These are phyloP conservation scores for Astrephomene gubernaculifera DNA, from an alignment of 139 green algal species.

Conservation along the genomic window DNA sequence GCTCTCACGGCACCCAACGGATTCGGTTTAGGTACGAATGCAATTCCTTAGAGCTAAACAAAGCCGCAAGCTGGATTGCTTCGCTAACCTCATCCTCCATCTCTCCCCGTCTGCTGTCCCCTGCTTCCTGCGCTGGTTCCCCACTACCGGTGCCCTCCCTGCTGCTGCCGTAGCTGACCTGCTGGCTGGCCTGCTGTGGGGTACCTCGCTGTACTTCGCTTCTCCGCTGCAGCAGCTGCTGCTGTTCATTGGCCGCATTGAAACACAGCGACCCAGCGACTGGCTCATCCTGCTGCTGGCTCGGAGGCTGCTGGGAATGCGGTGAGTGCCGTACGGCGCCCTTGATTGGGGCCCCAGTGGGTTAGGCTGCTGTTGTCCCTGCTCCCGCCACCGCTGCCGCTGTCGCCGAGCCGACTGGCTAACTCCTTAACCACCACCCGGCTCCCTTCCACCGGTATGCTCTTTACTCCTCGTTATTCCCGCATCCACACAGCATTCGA, in stretches of 20 bases:
- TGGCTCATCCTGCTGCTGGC: constrained; percentile 58
- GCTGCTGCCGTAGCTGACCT: constrained; percentile 51
- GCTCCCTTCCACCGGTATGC: not conserved
- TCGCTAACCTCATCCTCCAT: no score
- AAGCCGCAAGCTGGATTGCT: no score
- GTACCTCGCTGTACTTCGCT: constrained; percentile 64
- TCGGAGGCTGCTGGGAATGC: not conserved
- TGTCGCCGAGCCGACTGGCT: not conserved
- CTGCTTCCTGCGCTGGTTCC: no score
- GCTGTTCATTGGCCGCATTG: constrained; percentile 82
- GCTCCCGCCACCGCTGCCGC: no score
- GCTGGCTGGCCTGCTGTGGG: constrained; percentile 67
- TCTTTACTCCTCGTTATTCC: not conserved
- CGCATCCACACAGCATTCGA: constrained; percentile 50
- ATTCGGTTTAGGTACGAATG: constrained; percentile 25
- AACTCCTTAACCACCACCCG: not conserved
- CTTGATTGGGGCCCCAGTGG: not conserved
- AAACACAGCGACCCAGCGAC: constrained; percentile 80
- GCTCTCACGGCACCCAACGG: not conserved
- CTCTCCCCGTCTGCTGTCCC: no score
- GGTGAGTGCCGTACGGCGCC: not conserved
- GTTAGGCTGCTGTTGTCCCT: not conserved
- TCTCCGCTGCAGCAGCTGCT: constrained; percentile 80
- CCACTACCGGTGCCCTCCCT: not conserved
- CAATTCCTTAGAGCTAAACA: no score